Evolutionary conservation across 306 rosid genomes (phyloP), one percentile per base, ranked within the genome.

Genomic region (Prunus davidiana): DNA sequence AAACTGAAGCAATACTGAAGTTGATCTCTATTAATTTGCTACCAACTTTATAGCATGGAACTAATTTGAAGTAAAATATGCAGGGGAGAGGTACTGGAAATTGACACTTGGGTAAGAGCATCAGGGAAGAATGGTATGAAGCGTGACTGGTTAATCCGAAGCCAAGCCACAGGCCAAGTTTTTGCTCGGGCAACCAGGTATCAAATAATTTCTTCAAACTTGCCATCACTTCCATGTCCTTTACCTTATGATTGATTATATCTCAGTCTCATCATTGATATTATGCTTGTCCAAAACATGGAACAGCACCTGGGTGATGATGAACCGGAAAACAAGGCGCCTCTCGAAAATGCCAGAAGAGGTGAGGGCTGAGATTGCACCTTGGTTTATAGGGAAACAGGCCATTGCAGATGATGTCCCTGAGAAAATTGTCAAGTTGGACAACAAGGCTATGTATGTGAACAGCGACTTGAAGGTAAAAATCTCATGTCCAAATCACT

Each of bases 41-140:
- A 60, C 24, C 14, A 12, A 1, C 8, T 60, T 12, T 25, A 28
- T 6, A 50, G 62, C 8, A n/a, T 52, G 52, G 10, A 64, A 50
- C 27, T 47, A 66, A 41, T 76, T 64, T 60, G 8, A 28, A 63
- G 22, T 32, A n/a, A 62, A 64, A 3, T 6, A 10, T 74, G 69
- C 89, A 92, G 98, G 98, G 97, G 97, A 57, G 98, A 92, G 93
- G 82, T 92, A 25, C 74, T 90, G 74, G 96, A 94, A 83, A 89
- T 94, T 51, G 97, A 94, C 58, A 90, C 98, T 52, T 94, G 98
- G 98, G 97, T 94, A 77, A 95, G 91, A 76, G 93, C 95, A 51
- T 92, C 98, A 2, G 98, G 97, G n/a, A 92, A 94, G 82, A 92
- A 94, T 79, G 98, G 98, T 61, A 92, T 94, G 97, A 76, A 91